phyloP scores from a whole-genome alignment of 164 flowering plant species.

The Hamamelis virginiana region DNA sequence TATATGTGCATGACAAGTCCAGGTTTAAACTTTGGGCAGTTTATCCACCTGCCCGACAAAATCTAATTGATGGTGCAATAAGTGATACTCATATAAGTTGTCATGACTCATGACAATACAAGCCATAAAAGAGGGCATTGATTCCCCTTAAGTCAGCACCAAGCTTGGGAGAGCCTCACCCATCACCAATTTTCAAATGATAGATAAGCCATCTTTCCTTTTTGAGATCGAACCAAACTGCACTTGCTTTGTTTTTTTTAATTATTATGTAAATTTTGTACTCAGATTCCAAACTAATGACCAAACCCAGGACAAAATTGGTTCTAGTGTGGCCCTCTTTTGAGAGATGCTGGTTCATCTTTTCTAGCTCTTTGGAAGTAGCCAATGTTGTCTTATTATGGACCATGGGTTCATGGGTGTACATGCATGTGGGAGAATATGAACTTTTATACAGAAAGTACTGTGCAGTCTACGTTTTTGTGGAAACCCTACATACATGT shows the following conservation, averaged over 20 bases:
- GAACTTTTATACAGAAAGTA: no score
- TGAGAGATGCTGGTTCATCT: background rate
- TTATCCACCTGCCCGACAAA: background rate
- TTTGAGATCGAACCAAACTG: no score
- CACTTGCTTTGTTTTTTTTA: background rate
- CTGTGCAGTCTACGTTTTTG: no score
- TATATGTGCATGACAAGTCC: background rate
- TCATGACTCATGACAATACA: background rate
- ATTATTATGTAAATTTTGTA: background rate
- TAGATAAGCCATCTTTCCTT: background rate
- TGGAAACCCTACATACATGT: no score
- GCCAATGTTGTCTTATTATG: background rate
- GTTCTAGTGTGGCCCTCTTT: background rate
- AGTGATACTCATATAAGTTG: background rate
- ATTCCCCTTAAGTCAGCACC: background rate
- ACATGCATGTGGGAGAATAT: no score
- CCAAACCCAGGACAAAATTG: background rate
- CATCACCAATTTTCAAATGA: background rate
- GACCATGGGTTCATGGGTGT: background rate
- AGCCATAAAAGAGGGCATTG: background rate
- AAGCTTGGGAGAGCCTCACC: no score
- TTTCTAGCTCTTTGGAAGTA: background rate
- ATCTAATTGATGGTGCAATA: conserved; percentile 1
- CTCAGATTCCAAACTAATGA: background rate
- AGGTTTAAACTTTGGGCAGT: background rate